A percentile compares a stretch with the other conserved stretches of the same genome.
Conservation (phyloP, 1,284 basidiomycete species). For the Leccinum subatratum region DNA sequence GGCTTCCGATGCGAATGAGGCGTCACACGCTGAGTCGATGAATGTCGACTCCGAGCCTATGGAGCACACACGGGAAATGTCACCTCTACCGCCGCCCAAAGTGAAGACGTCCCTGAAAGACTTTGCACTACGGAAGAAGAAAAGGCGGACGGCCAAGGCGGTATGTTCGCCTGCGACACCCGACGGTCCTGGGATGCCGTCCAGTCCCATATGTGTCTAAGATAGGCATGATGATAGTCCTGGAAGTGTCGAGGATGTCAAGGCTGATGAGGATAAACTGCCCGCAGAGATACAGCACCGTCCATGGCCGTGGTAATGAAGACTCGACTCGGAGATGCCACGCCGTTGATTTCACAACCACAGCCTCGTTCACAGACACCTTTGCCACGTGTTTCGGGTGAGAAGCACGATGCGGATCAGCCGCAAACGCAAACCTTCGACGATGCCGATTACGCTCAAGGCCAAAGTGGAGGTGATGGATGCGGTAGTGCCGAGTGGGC, state of each 20-base stretch:
- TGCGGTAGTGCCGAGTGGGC: slow-evolving; percentile 22
- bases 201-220: slow-evolving; percentile 22
- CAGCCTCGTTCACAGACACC: slow-evolving; percentile 2
- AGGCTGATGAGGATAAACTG: not conserved
- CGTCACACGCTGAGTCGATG: slow-evolving; percentile 10
- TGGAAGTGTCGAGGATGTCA: not conserved
- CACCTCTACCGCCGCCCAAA: slow-evolving; percentile 23
- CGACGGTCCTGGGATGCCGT: slow-evolving; percentile 14
- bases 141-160: slow-evolving; percentile 34
- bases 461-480: slow-evolving; percentile 35
- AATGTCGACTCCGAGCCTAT: slow-evolving; percentile 10
- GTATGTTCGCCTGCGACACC: slow-evolving; percentile 23
- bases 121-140: slow-evolving; percentile 45
- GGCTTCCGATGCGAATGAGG: slow-evolving; percentile 7
- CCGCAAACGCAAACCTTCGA: slow-evolving; percentile 11
- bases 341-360: slow-evolving; percentile 3
- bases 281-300: not conserved
- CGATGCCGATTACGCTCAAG: slow-evolving; percentile 17
- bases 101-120: slow-evolving; percentile 48
- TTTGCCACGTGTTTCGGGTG: slow-evolving; percentile 6
- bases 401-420: slow-evolving; percentile 10
- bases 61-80: slow-evolving; percentile 16
- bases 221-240: slow-evolving; percentile 1
- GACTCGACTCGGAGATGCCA: not conserved
- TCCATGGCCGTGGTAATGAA: not conserved